Percentiles rank a stretch among this genome's conserved stretches.
Conservation (phyloP, 495 filamentous ascomycete species). For the Cryomyces antarcticus region DNA sequence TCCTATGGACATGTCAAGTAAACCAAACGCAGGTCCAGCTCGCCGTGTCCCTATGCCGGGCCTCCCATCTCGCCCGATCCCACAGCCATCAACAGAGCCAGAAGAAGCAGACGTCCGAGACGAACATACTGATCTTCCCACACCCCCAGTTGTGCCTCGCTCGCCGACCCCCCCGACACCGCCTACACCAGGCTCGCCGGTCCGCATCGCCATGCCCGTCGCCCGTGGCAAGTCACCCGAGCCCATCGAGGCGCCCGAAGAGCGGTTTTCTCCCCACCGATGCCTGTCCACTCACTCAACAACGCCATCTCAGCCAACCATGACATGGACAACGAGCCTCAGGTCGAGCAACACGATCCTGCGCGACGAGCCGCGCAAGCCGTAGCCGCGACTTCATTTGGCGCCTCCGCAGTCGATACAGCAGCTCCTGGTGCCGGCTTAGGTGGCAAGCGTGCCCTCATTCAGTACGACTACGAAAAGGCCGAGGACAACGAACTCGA, state of each 20-base stretch:
- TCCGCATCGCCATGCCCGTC: slow-evolving; percentile 76
- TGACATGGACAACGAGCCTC: slow-evolving; percentile 41
- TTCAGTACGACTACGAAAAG: slow-evolving; percentile 93
- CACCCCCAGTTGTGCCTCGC: slow-evolving; percentile 36
- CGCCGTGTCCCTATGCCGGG: slow-evolving; percentile 54
- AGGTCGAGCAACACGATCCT: slow-evolving; percentile 30
- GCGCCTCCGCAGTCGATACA: slow-evolving; percentile 13
- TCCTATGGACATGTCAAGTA: slow-evolving; percentile 36
- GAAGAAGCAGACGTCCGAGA: slow-evolving; percentile 31
- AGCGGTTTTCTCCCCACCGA: slow-evolving; percentile 28
- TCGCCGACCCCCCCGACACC: slow-evolving; percentile 42
- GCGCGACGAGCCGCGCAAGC: slow-evolving; percentile 41
- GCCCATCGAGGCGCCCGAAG: slow-evolving; percentile 30
- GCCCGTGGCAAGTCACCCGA: slow-evolving; percentile 33
- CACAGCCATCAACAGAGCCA: slow-evolving; percentile 15
- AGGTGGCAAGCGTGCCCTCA: slow-evolving; percentile 46
- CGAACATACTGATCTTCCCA: slow-evolving; percentile 27
- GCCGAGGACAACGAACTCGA: slow-evolving; percentile 93
- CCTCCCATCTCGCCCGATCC: slow-evolving; percentile 38
- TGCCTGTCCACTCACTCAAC: slow-evolving; percentile 37
- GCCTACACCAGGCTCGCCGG: slow-evolving; percentile 39
- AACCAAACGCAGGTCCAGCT: slow-evolving; percentile 31
- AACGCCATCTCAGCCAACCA: slow-evolving; percentile 39
- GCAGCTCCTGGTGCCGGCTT: slow-evolving; percentile 9
- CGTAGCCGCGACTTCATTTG: slow-evolving; percentile 25